Percentiles rank a stretch among this genome's conserved stretches.
Evolutionary conservation across 768 basidiomycete species (phyloP).

Genomic region (Gloeostereum incarnatum): DNA sequence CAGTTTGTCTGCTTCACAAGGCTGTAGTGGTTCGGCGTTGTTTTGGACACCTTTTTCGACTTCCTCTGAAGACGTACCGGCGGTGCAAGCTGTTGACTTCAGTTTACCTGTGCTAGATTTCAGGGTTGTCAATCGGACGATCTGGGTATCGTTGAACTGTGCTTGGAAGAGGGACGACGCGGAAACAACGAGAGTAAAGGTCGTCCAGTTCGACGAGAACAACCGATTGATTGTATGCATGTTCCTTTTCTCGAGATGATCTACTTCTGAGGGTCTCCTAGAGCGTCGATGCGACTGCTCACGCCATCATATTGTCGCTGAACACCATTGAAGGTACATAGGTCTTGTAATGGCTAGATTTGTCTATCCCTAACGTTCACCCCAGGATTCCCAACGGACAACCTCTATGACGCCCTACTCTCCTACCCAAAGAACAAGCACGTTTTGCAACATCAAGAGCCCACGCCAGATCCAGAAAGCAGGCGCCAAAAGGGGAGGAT

Average conservation of each 20-base stretch:
- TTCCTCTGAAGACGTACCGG: constrained; percentile 14
- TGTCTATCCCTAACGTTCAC: background rate
- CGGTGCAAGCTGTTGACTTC: constrained; percentile 38
- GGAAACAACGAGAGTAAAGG: constrained; percentile 1
- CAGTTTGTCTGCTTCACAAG: background rate
- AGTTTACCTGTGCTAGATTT: constrained; percentile 55
- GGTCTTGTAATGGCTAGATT: background rate
- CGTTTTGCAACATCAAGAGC: constrained; percentile 12
- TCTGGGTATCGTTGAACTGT: constrained; percentile 45
- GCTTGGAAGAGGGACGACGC: constrained; percentile 19
- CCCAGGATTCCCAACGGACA: constrained; percentile 4
- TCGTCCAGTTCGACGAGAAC: constrained; percentile 1
- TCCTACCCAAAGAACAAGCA: constrained; percentile 7
- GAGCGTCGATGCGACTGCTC: background rate
- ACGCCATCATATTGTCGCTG: constrained; percentile 1
- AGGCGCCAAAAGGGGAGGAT: constrained; percentile 39
- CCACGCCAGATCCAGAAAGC: constrained; percentile 12
- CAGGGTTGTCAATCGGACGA: constrained; percentile 20
- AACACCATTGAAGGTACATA: constrained; percentile 2
- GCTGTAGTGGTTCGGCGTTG: constrained; percentile 53
- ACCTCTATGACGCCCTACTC: background rate
- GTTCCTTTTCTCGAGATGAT: constrained; percentile 1
- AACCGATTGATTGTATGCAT: constrained; percentile 3
- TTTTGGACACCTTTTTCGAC: constrained; percentile 44
- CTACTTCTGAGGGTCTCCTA: background rate